Evolutionary conservation across 306 rosid genomes (phyloP).

Genomic region (Datisca glomerata): DNA sequence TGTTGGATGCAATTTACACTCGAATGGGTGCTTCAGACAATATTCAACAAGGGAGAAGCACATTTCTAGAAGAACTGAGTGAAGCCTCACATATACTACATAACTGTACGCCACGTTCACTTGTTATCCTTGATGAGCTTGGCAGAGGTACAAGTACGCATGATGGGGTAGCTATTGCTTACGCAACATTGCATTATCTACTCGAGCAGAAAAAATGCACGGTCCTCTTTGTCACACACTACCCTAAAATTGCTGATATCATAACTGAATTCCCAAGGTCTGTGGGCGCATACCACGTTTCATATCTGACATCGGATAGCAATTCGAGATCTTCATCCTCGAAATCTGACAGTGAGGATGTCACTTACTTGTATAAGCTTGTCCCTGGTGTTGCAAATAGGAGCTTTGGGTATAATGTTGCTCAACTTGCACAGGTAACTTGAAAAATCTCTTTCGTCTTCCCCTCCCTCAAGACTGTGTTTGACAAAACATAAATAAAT

Average conservation of each 20-base stretch:
- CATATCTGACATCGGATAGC: conserved; percentile 58
- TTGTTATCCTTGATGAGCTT: conserved; percentile 87
- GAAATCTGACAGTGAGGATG: conserved; percentile 37
- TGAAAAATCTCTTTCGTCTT: not conserved
- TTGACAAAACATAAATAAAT: not conserved
- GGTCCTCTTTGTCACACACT: conserved; percentile 92
- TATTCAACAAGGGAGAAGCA: conserved; percentile 88
- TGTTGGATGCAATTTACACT: conserved; percentile 74
- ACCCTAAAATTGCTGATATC: conserved; percentile 64
- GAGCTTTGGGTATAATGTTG: conserved; percentile 92
- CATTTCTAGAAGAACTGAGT: conserved; percentile 82
- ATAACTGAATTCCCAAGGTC: conserved; percentile 57
- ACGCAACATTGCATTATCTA: conserved; percentile 73
- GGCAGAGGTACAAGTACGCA: conserved; percentile 98
- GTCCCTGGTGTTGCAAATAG: conserved; percentile 67
- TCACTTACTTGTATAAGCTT: conserved; percentile 81
- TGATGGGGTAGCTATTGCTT: conserved; percentile 87
- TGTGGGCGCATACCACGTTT: conserved; percentile 71
- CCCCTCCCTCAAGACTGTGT: conserved; percentile 1
- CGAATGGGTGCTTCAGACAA: conserved; percentile 98
- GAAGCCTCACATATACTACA: conserved; percentile 76
- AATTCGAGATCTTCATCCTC: conserved; percentile 9
- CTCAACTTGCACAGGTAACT: conserved; percentile 88
- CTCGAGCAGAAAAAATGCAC: conserved; percentile 53
- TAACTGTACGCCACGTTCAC: conserved; percentile 51